Evolutionary conservation across 169 alveolate species (phyloP).

Genomic region (Plasmodium ovale): DNA sequence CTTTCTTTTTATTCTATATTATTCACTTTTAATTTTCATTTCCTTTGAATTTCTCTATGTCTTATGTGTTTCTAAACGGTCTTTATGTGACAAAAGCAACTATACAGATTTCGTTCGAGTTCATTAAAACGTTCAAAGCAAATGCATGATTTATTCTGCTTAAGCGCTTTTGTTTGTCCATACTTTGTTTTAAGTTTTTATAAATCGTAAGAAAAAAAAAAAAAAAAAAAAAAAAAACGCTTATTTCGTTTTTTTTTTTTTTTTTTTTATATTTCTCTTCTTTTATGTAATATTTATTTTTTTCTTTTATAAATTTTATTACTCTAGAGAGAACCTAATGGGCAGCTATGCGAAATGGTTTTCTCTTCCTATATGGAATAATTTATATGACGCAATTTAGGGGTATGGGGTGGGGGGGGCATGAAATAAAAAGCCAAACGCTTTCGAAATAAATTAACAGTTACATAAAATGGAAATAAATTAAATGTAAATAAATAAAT

Average conservation of each 20-base stretch:
- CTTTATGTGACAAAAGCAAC: no score
- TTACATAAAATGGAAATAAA: no score
- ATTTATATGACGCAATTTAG: not conserved
- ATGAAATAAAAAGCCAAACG: not conserved
- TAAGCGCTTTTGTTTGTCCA: not conserved
- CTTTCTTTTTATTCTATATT: no score
- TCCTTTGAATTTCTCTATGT: not conserved
- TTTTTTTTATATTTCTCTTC: not conserved
- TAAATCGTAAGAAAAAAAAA: conserved; percentile 3
- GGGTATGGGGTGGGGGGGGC: not conserved
- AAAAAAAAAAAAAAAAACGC: not conserved
- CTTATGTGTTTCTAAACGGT: no score
- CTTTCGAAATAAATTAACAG: no score
- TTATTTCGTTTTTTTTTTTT: not conserved
- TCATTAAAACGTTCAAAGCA: not conserved
- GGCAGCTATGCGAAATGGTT: not conserved
- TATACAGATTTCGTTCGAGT: not conserved
- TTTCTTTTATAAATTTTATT: not conserved
- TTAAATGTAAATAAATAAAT: not conserved
- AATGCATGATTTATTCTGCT: not conserved
- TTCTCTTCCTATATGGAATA: conserved; percentile 26
- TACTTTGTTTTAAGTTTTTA: not conserved
- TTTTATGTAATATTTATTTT: not conserved
- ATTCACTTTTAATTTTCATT: no score
- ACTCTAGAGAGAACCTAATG: conserved; percentile 11